A percentile compares a stretch with the other conserved stretches of the same genome.
These are phyloP conservation scores for Schizosaccharomyces octosporus DNA, from an alignment of 805 yeast species.

Conservation along the genomic window DNA sequence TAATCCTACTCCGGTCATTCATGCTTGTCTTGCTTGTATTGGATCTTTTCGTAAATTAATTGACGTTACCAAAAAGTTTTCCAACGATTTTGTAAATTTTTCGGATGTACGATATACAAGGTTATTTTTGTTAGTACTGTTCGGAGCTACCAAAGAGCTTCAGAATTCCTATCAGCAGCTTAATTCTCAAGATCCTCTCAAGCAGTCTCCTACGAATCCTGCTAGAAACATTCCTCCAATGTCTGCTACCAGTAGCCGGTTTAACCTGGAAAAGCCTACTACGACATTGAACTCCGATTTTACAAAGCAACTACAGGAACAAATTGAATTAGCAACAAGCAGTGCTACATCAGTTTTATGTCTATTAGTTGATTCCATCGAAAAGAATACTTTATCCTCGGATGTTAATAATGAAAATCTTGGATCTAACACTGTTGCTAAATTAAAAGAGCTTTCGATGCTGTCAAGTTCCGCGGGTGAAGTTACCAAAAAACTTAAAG, in stretches of 20 bases:
- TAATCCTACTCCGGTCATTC: constrained; percentile 11
- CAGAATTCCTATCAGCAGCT: constrained; percentile 28
- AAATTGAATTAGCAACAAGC: constrained; percentile 33
- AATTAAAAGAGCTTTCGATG: constrained; percentile 50
- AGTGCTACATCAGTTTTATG: constrained; percentile 54
- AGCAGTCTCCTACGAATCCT: not conserved
- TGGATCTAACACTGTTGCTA: constrained; percentile 24
- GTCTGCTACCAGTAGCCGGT: not conserved
- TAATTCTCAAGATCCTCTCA: not conserved
- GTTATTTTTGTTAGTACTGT: constrained; percentile 31
- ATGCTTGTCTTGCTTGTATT: constrained; percentile 16
- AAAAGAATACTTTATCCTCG: constrained; percentile 12
- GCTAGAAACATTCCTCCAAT: not conserved
- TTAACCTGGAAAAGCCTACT: not conserved
- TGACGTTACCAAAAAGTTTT: constrained; percentile 22
- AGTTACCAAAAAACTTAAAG: constrained; percentile 37
- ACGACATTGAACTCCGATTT: constrained; percentile 19
- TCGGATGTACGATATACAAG: constrained; percentile 40
- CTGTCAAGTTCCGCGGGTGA: constrained; percentile 62
- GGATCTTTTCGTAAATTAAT: constrained; percentile 29
- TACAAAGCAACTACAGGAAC: constrained; percentile 40
- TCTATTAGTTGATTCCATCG: constrained; percentile 28
- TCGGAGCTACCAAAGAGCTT: constrained; percentile 39
- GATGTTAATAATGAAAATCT: constrained; percentile 10
- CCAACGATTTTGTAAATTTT: constrained; percentile 23